A percentile compares a stretch with the other conserved stretches of the same genome.
Evolutionary conservation across 352 stramenopile species (phyloP).

Genomic region (Phytophthora pistaciae): DNA sequence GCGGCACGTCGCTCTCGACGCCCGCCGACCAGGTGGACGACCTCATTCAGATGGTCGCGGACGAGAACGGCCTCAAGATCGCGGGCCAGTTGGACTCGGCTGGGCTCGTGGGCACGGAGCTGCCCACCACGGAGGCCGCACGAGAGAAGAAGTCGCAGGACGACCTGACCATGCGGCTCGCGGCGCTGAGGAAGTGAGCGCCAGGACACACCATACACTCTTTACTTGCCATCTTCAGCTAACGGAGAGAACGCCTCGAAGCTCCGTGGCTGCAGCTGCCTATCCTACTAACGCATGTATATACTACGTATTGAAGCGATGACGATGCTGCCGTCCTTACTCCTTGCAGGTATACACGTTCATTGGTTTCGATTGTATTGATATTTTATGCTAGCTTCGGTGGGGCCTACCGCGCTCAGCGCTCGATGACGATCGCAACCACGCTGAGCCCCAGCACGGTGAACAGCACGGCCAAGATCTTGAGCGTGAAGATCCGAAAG

Average conservation of each 20-base stretch:
- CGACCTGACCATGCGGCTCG: conserved; percentile 85
- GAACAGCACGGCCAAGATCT: conserved; percentile 60
- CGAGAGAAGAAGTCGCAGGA: conserved; percentile 86
- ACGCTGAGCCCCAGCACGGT: conserved; percentile 60
- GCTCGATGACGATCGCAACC: conserved; percentile 59
- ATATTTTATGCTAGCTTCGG: background rate
- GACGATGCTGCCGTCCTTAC: too few relatives aligned
- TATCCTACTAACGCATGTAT: background rate
- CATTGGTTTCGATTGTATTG: too few relatives aligned
- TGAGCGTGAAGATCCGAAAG: conserved; percentile 54
- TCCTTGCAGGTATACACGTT: too few relatives aligned
- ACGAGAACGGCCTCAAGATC: conserved; percentile 97
- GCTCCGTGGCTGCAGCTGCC: background rate
- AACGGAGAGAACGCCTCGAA: conserved; percentile 4
- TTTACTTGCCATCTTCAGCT: background rate
- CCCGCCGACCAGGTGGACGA: conserved; percentile 98
- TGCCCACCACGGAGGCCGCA: conserved; percentile 68
- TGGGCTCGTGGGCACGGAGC: conserved; percentile 84
- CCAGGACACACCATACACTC: background rate
- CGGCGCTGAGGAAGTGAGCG: conserved; percentile 77
- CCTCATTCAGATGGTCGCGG: conserved; percentile 98
- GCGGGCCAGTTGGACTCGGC: conserved; percentile 94
- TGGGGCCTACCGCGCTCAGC: conserved; percentile 5
- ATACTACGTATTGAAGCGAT: background rate
- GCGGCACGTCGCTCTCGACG: conserved; percentile 94